Percentiles rank a stretch among this genome's conserved stretches.
phyloP scores from a whole-genome alignment of 2,329 filamentous ascomycete species.

The Endoconidiophora polonica region DNA sequence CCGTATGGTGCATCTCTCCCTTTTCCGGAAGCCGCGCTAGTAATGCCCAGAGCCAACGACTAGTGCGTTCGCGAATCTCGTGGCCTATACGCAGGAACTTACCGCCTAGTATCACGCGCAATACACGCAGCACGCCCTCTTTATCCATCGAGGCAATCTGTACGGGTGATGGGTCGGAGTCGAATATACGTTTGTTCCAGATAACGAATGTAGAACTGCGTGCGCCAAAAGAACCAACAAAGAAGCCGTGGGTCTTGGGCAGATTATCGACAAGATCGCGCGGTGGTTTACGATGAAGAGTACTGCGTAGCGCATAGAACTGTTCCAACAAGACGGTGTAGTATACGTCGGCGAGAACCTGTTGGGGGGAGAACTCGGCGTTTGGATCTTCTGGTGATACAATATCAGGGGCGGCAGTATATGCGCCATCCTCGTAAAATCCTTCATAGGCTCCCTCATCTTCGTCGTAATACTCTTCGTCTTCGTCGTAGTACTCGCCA shows the following conservation, averaged over 20 bases:
- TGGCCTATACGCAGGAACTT: conserved; percentile 45
- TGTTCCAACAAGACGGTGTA: conserved; percentile 47
- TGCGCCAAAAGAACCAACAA: conserved; percentile 37
- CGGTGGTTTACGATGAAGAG: conserved; percentile 40
- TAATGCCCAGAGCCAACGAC: conserved; percentile 73
- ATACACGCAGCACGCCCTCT: conserved; percentile 45
- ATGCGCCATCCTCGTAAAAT: conserved; percentile 65
- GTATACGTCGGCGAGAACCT: conserved; percentile 45
- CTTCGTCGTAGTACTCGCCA: conserved; percentile 18
- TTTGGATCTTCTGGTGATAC: conserved; percentile 18
- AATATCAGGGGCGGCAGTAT: conserved; percentile 41
- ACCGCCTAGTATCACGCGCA: conserved; percentile 49
- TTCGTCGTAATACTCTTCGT: conserved; percentile 25
- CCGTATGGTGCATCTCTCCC: conserved; percentile 58
- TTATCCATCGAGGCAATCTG: conserved; percentile 51
- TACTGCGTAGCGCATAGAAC: conserved; percentile 47
- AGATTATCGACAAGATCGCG: conserved; percentile 35
- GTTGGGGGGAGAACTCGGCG: conserved; percentile 20
- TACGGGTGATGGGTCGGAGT: conserved; percentile 38
- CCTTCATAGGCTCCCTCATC: conserved; percentile 35
- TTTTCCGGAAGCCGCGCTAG: conserved; percentile 58
- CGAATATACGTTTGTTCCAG: conserved; percentile 36
- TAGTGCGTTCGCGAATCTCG: conserved; percentile 47
- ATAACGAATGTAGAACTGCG: conserved; percentile 30
- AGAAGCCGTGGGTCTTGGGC: conserved; percentile 33